A percentile compares a stretch with the other conserved stretches of the same genome.
Conservation (phyloP, 441 rosid species). For the Erodium moschatum region DNA sequence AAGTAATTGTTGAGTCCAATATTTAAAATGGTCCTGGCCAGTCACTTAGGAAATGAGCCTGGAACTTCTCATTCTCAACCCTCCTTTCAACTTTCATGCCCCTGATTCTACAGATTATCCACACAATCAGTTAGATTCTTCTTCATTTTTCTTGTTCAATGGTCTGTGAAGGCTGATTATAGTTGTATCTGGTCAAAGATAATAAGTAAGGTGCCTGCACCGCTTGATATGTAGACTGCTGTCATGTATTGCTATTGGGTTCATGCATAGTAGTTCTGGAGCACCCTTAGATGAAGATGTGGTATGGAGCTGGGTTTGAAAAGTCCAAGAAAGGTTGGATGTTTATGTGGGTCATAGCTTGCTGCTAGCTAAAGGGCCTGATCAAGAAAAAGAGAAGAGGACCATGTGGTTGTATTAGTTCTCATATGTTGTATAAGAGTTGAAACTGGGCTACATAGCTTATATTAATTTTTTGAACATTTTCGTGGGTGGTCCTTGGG, state of each 20-base stretch:
- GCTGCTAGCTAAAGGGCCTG: neutral
- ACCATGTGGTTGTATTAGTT: neutral
- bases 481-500: neutral
- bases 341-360: neutral
- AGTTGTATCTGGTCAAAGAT: neutral
- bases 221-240: neutral
- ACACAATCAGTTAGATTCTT: neutral
- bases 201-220: neutral
- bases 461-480: neutral
- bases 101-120: neutral
- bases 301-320: neutral
- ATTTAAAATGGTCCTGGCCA: neutral
- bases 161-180: neutral
- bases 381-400: neutral
- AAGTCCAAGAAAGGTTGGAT: neutral
- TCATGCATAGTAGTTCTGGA: neutral
- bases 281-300: neutral
- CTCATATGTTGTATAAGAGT: neutral
- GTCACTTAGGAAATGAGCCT: neutral
- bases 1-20: neutral
- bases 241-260: neutral
- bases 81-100: constrained; percentile 2
- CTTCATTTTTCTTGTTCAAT: neutral
- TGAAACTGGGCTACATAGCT: neutral
- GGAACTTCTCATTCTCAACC: neutral